Evolutionary conservation across 768 basidiomycete genomes (phyloP).

Genomic region (Leccinum subtestaceum): DNA sequence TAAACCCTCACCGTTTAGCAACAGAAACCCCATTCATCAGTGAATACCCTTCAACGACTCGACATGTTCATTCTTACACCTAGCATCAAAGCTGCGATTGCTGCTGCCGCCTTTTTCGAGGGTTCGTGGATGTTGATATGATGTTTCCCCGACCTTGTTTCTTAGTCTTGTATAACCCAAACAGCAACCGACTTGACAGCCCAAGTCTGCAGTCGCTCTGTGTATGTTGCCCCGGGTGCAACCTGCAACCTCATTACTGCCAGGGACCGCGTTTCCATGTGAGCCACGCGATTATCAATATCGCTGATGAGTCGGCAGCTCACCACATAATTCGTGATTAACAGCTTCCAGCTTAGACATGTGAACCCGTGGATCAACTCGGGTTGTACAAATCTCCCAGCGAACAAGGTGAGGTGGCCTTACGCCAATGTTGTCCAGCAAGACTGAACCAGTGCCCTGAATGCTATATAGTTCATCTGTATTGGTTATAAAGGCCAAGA

Average conservation of each 20-base stretch:
- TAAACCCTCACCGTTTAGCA: background rate
- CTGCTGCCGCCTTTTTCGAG: background rate
- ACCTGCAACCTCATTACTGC: background rate
- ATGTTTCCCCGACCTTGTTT: background rate
- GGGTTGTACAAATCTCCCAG: too few relatives aligned
- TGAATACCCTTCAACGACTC: background rate
- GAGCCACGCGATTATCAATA: background rate
- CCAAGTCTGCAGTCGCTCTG: background rate
- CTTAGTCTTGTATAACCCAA: background rate
- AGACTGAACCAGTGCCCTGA: background rate
- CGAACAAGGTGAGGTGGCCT: slow-evolving; percentile 23
- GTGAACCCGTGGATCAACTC: slow-evolving; percentile 45
- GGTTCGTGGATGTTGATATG: background rate
- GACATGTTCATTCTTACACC: background rate
- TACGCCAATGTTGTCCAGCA: background rate
- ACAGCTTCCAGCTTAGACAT: slow-evolving; percentile 56
- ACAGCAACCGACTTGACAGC: background rate
- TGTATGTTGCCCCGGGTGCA: background rate
- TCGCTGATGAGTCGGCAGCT: background rate
- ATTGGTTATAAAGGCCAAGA: slow-evolving; percentile 54
- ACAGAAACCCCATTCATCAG: background rate
- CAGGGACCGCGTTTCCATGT: background rate
- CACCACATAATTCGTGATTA: background rate
- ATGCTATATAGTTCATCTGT: slow-evolving; percentile 43
- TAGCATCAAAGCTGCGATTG: background rate